Evolutionary conservation across 371 early-diverging fungal species (phyloP).

Genomic region (Circinella minor): DNA sequence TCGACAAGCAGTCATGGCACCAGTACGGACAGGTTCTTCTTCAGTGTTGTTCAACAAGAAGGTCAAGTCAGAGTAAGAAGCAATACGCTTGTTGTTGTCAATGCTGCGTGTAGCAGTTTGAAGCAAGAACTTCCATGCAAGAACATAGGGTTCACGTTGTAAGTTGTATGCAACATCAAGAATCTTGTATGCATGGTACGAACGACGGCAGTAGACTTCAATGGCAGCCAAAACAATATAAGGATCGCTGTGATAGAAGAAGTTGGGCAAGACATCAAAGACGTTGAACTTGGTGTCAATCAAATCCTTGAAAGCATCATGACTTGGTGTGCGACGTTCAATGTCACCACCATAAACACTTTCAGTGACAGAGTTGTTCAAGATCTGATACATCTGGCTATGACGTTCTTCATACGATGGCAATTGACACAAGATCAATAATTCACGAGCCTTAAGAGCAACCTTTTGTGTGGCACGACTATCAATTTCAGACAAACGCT

Average conservation of each 20-base stretch:
- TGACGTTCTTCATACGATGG: conserved; percentile 93
- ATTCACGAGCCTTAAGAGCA: conserved; percentile 91
- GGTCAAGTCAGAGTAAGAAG: conserved; percentile 73
- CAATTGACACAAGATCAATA: conserved; percentile 90
- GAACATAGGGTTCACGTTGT: conserved; percentile 69
- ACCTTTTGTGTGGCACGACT: conserved; percentile 85
- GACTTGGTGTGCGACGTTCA: conserved; percentile 78
- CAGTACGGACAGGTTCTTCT: conserved; percentile 70
- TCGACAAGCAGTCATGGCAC: conserved; percentile 68
- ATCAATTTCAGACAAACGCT: conserved; percentile 81
- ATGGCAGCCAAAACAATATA: conserved; percentile 88
- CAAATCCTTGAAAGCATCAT: conserved; percentile 85
- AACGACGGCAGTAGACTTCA: conserved; percentile 94
- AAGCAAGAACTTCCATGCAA: conserved; percentile 85
- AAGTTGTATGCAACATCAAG: conserved; percentile 80
- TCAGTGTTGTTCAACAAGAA: conserved; percentile 69
- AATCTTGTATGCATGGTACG: conserved; percentile 95
- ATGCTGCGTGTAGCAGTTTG: conserved; percentile 53
- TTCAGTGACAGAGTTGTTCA: conserved; percentile 81
- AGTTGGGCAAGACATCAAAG: conserved; percentile 92
- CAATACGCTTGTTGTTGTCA: conserved; percentile 73
- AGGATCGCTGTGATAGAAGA: conserved; percentile 87
- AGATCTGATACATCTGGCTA: conserved; percentile 82
- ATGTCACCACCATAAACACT: conserved; percentile 75
- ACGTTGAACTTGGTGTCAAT: conserved; percentile 94